phyloP scores from a whole-genome alignment of 2,329 filamentous ascomycete species.

The Alternaria sp. region DNA sequence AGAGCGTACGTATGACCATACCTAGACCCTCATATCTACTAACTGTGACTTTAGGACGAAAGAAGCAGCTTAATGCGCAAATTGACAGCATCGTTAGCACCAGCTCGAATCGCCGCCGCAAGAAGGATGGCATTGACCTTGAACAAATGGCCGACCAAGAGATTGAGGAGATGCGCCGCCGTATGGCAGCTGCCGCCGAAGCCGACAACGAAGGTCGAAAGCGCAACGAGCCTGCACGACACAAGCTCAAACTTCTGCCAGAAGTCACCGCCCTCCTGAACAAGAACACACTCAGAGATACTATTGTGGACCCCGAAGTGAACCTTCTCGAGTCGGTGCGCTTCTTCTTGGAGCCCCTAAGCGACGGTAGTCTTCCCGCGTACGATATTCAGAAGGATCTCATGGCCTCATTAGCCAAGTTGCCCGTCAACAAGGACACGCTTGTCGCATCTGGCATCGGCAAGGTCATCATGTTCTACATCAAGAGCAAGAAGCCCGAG shows the following conservation, averaged over 20 bases:
- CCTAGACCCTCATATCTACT: conserved; percentile 6
- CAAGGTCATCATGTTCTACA: conserved; percentile 97
- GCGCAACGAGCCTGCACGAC: conserved; percentile 78
- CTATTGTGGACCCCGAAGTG: conserved; percentile 90
- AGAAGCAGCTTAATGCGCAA: conserved; percentile 81
- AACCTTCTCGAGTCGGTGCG: conserved; percentile 94
- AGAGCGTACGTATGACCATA: conserved; percentile 66
- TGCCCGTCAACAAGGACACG: conserved; percentile 90
- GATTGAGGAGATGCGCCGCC: conserved; percentile 83
- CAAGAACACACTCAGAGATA: conserved; percentile 82
- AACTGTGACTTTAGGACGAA: conserved; percentile 60
- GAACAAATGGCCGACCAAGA: conserved; percentile 90
- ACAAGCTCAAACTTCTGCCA: conserved; percentile 93
- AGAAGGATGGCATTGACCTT: conserved; percentile 90
- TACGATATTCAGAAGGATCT: conserved; percentile 98
- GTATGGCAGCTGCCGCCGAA: conserved; percentile 90
- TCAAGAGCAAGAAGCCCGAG: conserved; percentile 90
- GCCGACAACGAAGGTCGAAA: conserved; percentile 84
- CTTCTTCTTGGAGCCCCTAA: conserved; percentile 95
- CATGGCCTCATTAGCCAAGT: conserved; percentile 77
- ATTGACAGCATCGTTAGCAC: conserved; percentile 91
- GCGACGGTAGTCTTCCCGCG: conserved; percentile 90
- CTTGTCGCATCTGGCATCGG: conserved; percentile 91
- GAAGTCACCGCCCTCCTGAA: conserved; percentile 89
- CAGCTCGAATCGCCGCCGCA: conserved; percentile 73